These are phyloP conservation scores for Termitomyces sp. DNA, from an alignment of 1,284 basidiomycete species.

Conservation along the genomic window DNA sequence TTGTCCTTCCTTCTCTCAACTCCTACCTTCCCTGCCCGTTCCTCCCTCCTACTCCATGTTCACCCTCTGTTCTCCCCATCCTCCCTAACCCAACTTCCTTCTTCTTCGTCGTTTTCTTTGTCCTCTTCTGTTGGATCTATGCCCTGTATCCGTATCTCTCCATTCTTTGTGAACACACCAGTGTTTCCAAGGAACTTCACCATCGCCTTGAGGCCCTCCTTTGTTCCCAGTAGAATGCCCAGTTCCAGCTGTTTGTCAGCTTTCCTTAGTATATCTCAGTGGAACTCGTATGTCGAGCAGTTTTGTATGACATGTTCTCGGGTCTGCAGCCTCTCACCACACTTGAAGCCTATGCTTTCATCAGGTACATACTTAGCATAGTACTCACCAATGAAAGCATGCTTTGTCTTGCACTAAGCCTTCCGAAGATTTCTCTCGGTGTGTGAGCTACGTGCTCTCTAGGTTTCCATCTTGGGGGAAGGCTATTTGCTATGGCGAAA, in stretches of 20 bases:
- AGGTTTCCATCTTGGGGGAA: neutral
- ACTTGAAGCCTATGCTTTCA: slow-evolving; percentile 20
- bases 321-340: slow-evolving; percentile 27
- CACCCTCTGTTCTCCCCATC: too few species aligned
- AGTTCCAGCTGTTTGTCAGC: neutral
- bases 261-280: neutral
- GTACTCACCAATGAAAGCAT: slow-evolving; percentile 8
- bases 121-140: too few species aligned
- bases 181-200: too few species aligned
- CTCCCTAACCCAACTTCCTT: too few species aligned
- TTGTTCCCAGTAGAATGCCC: too few species aligned
- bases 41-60: too few species aligned
- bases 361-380: slow-evolving; percentile 7
- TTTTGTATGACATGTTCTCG: neutral
- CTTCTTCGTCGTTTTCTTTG: too few species aligned
- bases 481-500: neutral
- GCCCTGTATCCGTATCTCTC: too few species aligned
- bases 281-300: neutral
- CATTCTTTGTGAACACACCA: too few species aligned
- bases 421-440: neutral
- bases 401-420: neutral
- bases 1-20: too few species aligned
- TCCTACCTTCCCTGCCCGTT: too few species aligned
- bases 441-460: neutral
- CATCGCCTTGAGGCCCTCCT: too few species aligned